A percentile compares a stretch with the other conserved stretches of the same genome.
phyloP scores from a whole-genome alignment of 129 eudicot species.

The Lactuca saligna region DNA sequence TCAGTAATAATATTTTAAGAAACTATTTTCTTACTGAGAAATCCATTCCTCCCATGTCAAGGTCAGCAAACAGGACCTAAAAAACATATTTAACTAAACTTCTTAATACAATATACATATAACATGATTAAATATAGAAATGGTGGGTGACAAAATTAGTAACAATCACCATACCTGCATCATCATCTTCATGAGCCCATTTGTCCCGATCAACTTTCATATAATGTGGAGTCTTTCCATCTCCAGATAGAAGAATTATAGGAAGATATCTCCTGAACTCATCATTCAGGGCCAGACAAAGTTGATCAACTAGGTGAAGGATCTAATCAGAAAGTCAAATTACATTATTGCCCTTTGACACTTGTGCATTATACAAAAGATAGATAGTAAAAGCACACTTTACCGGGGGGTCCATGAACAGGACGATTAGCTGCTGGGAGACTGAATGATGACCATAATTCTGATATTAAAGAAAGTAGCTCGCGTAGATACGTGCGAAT shows the following conservation, averaged over 20 bases:
- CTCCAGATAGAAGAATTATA: slow-evolving; percentile 68
- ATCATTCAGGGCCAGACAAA: slow-evolving; percentile 92
- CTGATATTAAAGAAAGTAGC: slow-evolving; percentile 72
- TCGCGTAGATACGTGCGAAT: slow-evolving; percentile 89
- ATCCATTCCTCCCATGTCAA: slow-evolving; percentile 80
- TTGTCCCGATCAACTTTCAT: slow-evolving; percentile 98
- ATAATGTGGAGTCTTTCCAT: slow-evolving; percentile 74
- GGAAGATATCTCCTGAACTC: slow-evolving; percentile 88
- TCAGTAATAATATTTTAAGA: neutral
- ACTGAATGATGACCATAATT: slow-evolving; percentile 88
- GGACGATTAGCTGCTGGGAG: slow-evolving; percentile 79
- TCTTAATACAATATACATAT: neutral
- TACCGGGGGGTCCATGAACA: slow-evolving; percentile 88
- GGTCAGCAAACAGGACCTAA: slow-evolving; percentile 49
- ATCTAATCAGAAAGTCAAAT: slow-evolving; percentile 41
- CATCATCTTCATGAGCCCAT: slow-evolving; percentile 97
- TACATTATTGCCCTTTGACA: slow-evolving; percentile 23
- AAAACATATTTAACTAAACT: neutral
- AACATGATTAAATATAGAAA: no score
- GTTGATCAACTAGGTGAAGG: slow-evolving; percentile 94
- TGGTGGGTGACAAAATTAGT: no score
- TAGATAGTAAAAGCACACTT: slow-evolving; percentile 25
- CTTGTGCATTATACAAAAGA: no score
- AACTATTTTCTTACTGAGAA: slow-evolving; percentile 60
- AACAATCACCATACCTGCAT: slow-evolving; percentile 40